Evolutionary conservation across 352 stramenopile genomes (phyloP).

Genomic region (Phytophthora pluvialis): DNA sequence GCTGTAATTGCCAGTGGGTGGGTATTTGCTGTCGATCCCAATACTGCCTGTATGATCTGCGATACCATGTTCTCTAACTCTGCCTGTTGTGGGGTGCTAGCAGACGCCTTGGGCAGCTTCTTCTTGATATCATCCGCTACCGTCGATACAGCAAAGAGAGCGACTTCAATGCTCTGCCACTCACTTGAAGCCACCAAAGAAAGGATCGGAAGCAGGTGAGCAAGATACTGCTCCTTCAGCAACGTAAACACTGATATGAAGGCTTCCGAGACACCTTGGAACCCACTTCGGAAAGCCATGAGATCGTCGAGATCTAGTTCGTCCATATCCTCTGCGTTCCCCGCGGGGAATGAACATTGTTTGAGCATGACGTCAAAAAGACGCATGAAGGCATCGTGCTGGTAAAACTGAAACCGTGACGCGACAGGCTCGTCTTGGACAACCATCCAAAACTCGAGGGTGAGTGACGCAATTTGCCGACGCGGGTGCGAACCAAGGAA

Average conservation of each 20-base stretch:
- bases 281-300: conserved; percentile 58
- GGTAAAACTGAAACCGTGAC: conserved; percentile 59
- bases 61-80: conserved; percentile 52
- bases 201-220: conserved; percentile 44
- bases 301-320: conserved; percentile 74
- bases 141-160: conserved; percentile 60
- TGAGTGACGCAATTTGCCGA: conserved; percentile 77
- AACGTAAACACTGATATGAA: conserved; percentile 65
- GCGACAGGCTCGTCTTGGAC: conserved; percentile 74
- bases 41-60: conserved; percentile 52
- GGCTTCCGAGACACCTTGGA: conserved; percentile 61
- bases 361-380: conserved; percentile 67
- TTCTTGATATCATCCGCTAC: conserved; percentile 71
- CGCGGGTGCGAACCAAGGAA: conserved; percentile 58
- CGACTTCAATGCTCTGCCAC: conserved; percentile 67
- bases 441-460: conserved; percentile 77
- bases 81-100: conserved; percentile 23
- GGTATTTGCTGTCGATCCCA: conserved; percentile 35
- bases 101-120: conserved; percentile 33
- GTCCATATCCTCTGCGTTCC: conserved; percentile 51
- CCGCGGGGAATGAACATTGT: conserved; percentile 57
- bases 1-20: conserved; percentile 55
- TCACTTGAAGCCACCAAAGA: conserved; percentile 26
- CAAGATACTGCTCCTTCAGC: conserved; percentile 56
- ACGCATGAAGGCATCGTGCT: conserved; percentile 57